Base-by-base conservation (phyloP, 2,329 filamentous ascomycete species). In the Didymellaceae sp. region DNA sequence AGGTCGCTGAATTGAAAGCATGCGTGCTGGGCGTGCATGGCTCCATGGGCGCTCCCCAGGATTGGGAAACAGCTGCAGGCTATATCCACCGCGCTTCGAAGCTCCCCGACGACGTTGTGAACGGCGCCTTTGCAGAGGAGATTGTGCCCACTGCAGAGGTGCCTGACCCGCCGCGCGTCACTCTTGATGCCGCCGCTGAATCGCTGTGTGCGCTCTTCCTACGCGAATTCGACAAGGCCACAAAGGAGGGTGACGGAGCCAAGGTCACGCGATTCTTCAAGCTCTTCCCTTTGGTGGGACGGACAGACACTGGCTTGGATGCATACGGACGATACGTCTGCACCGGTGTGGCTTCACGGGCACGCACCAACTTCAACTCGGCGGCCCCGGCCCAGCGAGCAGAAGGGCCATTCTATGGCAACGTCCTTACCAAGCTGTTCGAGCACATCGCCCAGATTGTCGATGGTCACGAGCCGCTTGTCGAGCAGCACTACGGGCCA, bases 261-360 rank as follows among this genome's bases (percentile, higher is more conserved):
- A 91, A 89, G 70, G 90, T 99, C 44, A 97, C 94, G 1, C 82
- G 94, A 32, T 99, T 99, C 78, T 99, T 99, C 78, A 99, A 99
- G 77, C 79, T 99, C 28, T 99, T 99, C 65, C 94, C 94, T 13
- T 78, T 99, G 26, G 97, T 99, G 67, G 92, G 89, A 11, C 84
- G 92, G 54, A 87, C 90, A 2, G 90, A 96, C 46, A 89, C 93
- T 6, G 94, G 94, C 0, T 74, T 99, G 48, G 93, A 99, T 74
- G 90, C 96, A 3, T 99, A 99, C 71, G 94, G 94, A 1, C 85
- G 88, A 61, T 99, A 97, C 72, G 93, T 99, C 22, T 99, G 94
- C 67, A 90, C 95, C 71, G 94, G 94, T 13, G 93, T 99, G 28
- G 91, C 93, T 6, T 85, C 87, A 13, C 85, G 89, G 44, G 94